These are phyloP conservation scores for Kickxella alabastrina DNA, from an alignment of 192 early-diverging fungal species.

Conservation along the genomic window DNA sequence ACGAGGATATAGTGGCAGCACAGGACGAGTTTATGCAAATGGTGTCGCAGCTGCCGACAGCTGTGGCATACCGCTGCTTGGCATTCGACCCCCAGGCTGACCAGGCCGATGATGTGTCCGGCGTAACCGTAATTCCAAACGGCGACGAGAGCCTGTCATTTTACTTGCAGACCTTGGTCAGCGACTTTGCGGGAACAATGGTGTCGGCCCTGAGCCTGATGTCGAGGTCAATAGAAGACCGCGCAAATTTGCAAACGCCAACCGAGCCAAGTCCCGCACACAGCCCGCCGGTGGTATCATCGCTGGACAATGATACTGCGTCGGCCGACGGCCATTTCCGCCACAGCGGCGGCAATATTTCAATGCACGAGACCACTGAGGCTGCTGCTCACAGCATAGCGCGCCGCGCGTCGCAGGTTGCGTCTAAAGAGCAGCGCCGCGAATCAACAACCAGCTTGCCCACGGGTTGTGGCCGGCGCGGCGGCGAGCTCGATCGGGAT, in stretches of 20 bases:
- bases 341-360: slow-evolving; percentile 3
- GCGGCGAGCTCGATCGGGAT: slow-evolving; percentile 44
- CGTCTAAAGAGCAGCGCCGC: slow-evolving; percentile 6
- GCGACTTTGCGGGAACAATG: slow-evolving; percentile 39
- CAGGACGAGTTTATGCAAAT: slow-evolving; percentile 29
- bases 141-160: slow-evolving; percentile 17
- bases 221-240: slow-evolving; percentile 41
- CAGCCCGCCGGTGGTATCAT: slow-evolving; percentile 1
- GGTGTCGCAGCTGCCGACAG: slow-evolving; percentile 25
- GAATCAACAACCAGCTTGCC: slow-evolving; percentile 17
- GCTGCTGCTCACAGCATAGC: slow-evolving; percentile 7
- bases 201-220: slow-evolving; percentile 35
- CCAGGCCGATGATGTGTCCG: slow-evolving; percentile 24
- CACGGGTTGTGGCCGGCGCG: slow-evolving; percentile 17
- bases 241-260: slow-evolving; percentile 14
- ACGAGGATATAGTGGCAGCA: slow-evolving; percentile 14
- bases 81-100: slow-evolving; percentile 27
- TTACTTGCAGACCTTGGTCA: slow-evolving; percentile 22
- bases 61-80: slow-evolving; percentile 38
- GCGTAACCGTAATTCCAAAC: slow-evolving; percentile 23
- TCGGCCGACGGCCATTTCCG: background rate
- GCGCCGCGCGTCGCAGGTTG: background rate
- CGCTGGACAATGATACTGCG: background rate
- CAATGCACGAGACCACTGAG: slow-evolving; percentile 15
- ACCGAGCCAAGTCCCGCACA: background rate